Conservation (phyloP, 441 rosid species). For the Breynia disticha region DNA sequence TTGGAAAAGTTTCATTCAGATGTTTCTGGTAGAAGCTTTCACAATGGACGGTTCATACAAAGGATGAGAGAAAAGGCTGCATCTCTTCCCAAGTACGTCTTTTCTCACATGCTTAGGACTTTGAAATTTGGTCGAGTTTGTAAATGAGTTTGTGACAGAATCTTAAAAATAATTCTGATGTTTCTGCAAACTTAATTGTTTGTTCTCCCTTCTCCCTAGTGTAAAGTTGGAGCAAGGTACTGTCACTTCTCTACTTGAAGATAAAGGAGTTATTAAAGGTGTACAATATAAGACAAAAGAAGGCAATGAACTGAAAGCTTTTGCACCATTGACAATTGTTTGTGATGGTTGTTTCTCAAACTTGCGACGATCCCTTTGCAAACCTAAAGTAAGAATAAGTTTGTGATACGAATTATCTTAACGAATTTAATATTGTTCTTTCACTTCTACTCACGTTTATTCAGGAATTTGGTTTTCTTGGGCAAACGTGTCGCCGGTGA, state of each 20-base stretch:
- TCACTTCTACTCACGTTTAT: not conserved
- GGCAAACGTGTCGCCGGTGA: not conserved
- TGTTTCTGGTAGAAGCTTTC: constrained; percentile 81
- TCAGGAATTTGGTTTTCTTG: not conserved
- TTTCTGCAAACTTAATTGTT: too few species aligned
- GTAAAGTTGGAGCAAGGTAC: constrained; percentile 76
- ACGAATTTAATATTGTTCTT: too few species aligned
- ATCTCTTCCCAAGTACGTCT: constrained; percentile 50
- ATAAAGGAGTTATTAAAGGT: constrained; percentile 59
- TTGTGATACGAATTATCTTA: not conserved
- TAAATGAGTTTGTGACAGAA: too few species aligned
- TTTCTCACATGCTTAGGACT: not conserved
- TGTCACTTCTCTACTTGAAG: constrained; percentile 68
- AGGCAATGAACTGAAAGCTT: constrained; percentile 44
- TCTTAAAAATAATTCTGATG: too few species aligned
- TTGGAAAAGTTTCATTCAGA: constrained; percentile 61
- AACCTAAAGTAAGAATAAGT: constrained; percentile 45
- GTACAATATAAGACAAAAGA: constrained; percentile 59
- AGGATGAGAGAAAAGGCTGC: constrained; percentile 77
- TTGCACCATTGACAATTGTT: constrained; percentile 63
- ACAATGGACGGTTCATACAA: constrained; percentile 80
- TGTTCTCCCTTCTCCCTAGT: constrained; percentile 24
- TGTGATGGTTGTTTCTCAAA: constrained; percentile 88
- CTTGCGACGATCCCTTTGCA: constrained; percentile 71
- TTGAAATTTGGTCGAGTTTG: constrained; percentile 1